A percentile compares a stretch with the other conserved stretches of the same genome.
Conservation (phyloP, 805 yeast genomes). For the Teunomyces lycoperdinae region DNA sequence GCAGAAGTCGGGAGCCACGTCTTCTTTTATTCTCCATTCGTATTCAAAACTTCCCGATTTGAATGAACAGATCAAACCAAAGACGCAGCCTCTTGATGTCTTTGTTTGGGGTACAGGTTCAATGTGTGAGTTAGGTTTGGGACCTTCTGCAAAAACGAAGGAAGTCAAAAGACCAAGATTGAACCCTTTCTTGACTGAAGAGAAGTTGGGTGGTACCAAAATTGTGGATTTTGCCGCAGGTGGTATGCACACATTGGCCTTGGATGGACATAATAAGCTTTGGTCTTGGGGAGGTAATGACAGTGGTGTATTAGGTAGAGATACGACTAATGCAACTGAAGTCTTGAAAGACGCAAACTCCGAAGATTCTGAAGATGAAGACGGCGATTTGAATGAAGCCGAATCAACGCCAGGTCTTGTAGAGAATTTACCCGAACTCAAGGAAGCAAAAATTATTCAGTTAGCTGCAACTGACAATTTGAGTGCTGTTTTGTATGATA, state of each 20-base stretch:
- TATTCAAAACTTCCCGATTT: slow-evolving; percentile 47
- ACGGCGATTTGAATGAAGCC: slow-evolving; percentile 80
- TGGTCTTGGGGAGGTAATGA: slow-evolving; percentile 99
- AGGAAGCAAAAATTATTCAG: slow-evolving; percentile 57
- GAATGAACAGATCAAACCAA: slow-evolving; percentile 38
- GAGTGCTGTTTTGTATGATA: slow-evolving; percentile 72
- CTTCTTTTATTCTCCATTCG: slow-evolving; percentile 47
- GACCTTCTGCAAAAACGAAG: slow-evolving; percentile 86
- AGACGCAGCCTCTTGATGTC: slow-evolving; percentile 58
- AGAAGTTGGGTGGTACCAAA: slow-evolving; percentile 47
- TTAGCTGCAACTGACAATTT: slow-evolving; percentile 90
- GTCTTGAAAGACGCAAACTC: slow-evolving; percentile 63
- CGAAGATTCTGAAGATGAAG: slow-evolving; percentile 57
- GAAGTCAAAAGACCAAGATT: slow-evolving; percentile 95
- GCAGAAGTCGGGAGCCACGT: slow-evolving; percentile 24
- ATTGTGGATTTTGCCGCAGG: slow-evolving; percentile 91
- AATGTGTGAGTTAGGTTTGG: slow-evolving; percentile 97
- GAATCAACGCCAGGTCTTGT: slow-evolving; percentile 89
- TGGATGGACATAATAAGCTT: slow-evolving; percentile 70
- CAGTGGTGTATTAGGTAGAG: slow-evolving; percentile 86
- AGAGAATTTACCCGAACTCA: slow-evolving; percentile 54
- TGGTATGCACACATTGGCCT: slow-evolving; percentile 89
- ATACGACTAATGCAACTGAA: slow-evolving; percentile 62
- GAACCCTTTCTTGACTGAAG: slow-evolving; percentile 68
- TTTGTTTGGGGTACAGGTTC: slow-evolving; percentile 97